Conservation (phyloP, 345 rosid genomes). For the Camelina hispida region DNA sequence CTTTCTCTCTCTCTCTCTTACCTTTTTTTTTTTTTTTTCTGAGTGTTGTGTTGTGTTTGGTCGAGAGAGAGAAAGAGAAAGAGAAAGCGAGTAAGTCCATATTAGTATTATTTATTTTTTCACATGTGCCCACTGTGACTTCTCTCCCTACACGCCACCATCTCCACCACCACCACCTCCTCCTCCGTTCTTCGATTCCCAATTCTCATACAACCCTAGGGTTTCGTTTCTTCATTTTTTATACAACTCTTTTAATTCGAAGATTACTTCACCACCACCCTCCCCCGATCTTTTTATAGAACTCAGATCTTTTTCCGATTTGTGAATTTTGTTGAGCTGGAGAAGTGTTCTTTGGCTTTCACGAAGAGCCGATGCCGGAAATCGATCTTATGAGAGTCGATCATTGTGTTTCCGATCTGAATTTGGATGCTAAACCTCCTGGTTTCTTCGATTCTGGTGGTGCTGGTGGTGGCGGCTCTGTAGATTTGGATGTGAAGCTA, state of each 20-base stretch:
- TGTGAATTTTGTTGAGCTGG: neutral
- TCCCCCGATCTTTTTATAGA: neutral
- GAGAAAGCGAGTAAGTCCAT: constrained; percentile 28
- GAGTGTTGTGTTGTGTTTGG: neutral
- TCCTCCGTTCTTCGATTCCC: constrained; percentile 35
- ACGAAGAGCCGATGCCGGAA: constrained; percentile 41
- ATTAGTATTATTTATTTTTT: neutral
- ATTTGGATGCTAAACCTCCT: constrained; percentile 41
- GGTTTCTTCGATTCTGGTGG: constrained; percentile 34
- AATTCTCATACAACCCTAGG: constrained; percentile 19
- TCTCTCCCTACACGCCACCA: constrained; percentile 45
- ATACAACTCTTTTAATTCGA: neutral
- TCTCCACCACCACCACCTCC: constrained; percentile 37
- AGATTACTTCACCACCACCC: neutral
- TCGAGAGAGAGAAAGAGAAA: neutral
- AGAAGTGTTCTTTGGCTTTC: neutral
- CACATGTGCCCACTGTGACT: constrained; percentile 48
- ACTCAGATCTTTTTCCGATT: constrained; percentile 19
- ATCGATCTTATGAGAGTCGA: constrained; percentile 57
- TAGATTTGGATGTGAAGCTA: constrained; percentile 16
- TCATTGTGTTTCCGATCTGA: constrained; percentile 50
- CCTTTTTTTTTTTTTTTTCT: constrained; percentile 7
- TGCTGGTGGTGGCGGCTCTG: constrained; percentile 33
- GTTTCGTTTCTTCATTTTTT: neutral
- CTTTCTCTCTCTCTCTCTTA: constrained; percentile 28